Percentiles rank a stretch among this genome's conserved stretches.
These are phyloP conservation scores for Coriolopsis trogii DNA, from an alignment of 1,284 basidiomycete genomes.

Conservation along the genomic window DNA sequence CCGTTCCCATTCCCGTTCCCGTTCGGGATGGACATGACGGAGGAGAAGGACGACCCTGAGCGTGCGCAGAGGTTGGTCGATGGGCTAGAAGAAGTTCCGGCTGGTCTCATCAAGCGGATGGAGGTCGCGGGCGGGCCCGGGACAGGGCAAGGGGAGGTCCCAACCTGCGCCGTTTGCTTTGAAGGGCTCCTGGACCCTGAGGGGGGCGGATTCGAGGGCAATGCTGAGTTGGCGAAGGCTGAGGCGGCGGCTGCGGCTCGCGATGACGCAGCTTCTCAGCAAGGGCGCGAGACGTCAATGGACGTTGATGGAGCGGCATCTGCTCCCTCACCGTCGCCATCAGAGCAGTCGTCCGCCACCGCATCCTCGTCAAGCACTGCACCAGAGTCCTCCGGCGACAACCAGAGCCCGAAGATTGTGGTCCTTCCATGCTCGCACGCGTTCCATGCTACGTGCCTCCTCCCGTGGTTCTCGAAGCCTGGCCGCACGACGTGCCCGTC, in stretches of 20 bases:
- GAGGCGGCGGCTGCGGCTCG: slow-evolving; percentile 24
- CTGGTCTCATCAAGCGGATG: slow-evolving; percentile 66
- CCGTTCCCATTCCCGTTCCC: slow-evolving; percentile 26
- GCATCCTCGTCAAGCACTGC: slow-evolving; percentile 19
- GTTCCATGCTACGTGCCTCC: slow-evolving; percentile 74
- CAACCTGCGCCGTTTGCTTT: slow-evolving; percentile 76
- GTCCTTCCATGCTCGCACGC: slow-evolving; percentile 77
- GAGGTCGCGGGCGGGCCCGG: slow-evolving; percentile 55
- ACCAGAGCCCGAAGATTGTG: slow-evolving; percentile 47
- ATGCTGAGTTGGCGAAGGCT: slow-evolving; percentile 30
- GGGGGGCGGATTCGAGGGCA: slow-evolving; percentile 40
- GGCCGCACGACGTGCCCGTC: slow-evolving; percentile 79
- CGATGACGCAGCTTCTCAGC: slow-evolving; percentile 19
- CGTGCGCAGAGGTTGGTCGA: slow-evolving; percentile 62
- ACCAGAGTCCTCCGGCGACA: slow-evolving; percentile 29
- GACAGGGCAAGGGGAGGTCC: slow-evolving; percentile 41
- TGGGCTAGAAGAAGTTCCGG: slow-evolving; percentile 66
- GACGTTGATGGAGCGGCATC: slow-evolving; percentile 18
- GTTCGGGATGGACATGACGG: slow-evolving; percentile 34
- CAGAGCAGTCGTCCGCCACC: slow-evolving; percentile 17
- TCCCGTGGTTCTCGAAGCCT: slow-evolving; percentile 79
- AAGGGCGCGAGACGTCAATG: slow-evolving; percentile 15
- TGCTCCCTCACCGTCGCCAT: background rate
- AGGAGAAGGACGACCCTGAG: slow-evolving; percentile 64
- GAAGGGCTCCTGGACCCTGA: slow-evolving; percentile 61